phyloP scores from a whole-genome alignment of 208 protist species.

The Hexamita inflata region DNA sequence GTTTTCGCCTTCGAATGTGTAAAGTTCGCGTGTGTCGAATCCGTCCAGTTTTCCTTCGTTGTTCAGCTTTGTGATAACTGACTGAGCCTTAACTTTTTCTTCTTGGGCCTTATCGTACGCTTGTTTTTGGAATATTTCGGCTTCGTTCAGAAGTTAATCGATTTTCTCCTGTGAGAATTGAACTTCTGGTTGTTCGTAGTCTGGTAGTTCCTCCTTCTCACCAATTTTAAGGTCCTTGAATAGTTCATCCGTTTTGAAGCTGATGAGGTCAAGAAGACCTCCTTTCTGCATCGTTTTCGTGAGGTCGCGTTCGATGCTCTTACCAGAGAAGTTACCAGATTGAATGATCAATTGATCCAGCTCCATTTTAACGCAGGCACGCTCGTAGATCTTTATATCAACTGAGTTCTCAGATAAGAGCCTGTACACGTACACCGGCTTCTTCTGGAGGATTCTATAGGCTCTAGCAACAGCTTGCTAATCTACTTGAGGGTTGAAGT shows the following conservation, averaged over 20 bases:
- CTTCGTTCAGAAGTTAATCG: not conserved
- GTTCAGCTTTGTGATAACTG: not conserved
- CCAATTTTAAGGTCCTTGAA: not conserved
- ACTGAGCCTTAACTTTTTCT: not conserved
- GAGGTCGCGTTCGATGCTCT: not conserved
- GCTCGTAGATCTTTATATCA: constrained; percentile 6
- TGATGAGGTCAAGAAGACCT: constrained; percentile 1
- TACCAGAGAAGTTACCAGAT: constrained; percentile 11
- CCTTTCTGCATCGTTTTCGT: not conserved
- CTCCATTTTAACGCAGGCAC: not conserved
- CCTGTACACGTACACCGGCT: not conserved
- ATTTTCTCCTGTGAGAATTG: not conserved
- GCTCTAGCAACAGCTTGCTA: constrained; percentile 69
- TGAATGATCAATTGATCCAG: constrained; percentile 22
- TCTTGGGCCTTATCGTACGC: not conserved
- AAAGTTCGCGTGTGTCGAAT: not conserved
- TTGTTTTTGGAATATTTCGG: not conserved
- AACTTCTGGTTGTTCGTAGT: constrained; percentile 17
- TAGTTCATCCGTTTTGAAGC: not conserved
- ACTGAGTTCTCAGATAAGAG: constrained; percentile 13
- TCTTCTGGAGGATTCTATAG: constrained; percentile 13
- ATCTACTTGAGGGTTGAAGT: constrained; percentile 85
- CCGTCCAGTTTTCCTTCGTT: constrained; percentile 1
- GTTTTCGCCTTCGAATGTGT: constrained; percentile 13
- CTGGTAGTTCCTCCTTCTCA: not conserved